Percentiles rank a stretch among this genome's conserved stretches.
Evolutionary conservation across 2,329 filamentous ascomycete genomes (phyloP).

Genomic region (Arachnopeziza araneosa): DNA sequence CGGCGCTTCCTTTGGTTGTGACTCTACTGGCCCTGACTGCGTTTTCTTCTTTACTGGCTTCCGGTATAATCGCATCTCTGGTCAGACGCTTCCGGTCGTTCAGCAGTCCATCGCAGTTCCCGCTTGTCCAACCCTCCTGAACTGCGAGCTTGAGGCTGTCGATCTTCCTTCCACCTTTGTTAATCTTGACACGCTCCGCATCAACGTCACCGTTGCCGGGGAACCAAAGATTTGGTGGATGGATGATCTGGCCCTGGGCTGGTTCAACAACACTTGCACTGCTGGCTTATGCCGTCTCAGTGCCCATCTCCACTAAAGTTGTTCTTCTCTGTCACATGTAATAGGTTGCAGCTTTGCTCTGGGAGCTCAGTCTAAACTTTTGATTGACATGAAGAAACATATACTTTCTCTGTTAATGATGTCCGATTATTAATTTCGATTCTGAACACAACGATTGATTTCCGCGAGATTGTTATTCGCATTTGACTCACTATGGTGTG

Average conservation of each 20-base stretch:
- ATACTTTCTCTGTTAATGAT: background rate
- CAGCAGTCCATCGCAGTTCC: constrained; percentile 23
- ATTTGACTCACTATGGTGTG: background rate
- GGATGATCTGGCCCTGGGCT: constrained; percentile 40
- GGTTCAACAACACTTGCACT: constrained; percentile 38
- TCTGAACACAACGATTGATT: background rate
- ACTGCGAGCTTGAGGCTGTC: constrained; percentile 30
- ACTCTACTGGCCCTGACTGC: constrained; percentile 31
- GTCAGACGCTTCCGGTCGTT: constrained; percentile 19
- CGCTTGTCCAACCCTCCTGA: constrained; percentile 26
- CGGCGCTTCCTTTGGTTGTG: constrained; percentile 35
- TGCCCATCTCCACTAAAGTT: background rate
- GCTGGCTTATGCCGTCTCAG: constrained; percentile 33
- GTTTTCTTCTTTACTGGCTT: constrained; percentile 35
- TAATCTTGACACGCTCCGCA: constrained; percentile 35
- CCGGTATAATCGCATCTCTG: constrained; percentile 22
- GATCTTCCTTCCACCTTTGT: constrained; percentile 25
- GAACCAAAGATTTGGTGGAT: constrained; percentile 40
- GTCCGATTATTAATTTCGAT: background rate
- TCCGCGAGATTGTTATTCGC: background rate
- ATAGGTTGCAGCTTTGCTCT: background rate
- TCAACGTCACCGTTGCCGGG: constrained; percentile 36
- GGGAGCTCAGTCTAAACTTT: background rate
- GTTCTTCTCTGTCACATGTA: background rate
- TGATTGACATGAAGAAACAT: background rate